Conservation (phyloP, 306 rosid species). For the Psophocarpus tetragonolobus region DNA sequence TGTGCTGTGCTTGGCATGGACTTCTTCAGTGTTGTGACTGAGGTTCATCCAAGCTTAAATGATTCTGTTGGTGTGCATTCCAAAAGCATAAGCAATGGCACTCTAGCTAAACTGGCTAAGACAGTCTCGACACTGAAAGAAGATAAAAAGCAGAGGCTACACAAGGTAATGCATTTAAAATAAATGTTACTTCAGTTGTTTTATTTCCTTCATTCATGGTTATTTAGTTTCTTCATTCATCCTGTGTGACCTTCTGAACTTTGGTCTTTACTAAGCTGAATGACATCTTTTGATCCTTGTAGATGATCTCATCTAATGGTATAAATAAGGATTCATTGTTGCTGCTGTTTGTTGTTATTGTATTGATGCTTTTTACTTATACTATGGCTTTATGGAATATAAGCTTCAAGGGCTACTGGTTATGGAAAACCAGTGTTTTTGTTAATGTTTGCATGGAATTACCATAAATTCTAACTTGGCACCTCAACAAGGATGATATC, state of each 20-base stretch:
- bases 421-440: background rate
- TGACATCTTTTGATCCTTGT: no score
- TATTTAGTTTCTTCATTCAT: no score
- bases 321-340: no score
- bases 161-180: conserved; percentile 50
- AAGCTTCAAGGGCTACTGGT: background rate
- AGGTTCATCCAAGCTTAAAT: conserved; percentile 93
- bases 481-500: background rate
- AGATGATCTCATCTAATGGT: no score
- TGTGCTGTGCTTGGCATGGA: conserved; percentile 94
- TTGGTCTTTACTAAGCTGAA: no score
- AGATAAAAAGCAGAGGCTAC: conserved; percentile 74
- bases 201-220: conserved; percentile 10
- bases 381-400: background rate
- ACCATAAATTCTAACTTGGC: conserved; percentile 6
- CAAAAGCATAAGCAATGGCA: conserved; percentile 88
- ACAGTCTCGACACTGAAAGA: conserved; percentile 71
- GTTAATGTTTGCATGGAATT: background rate
- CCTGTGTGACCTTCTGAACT: no score
- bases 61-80: conserved; percentile 78
- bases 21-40: conserved; percentile 79
- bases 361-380: background rate
- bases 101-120: conserved; percentile 72
- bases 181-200: conserved; percentile 3
- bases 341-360: no score